phyloP scores from a whole-genome alignment of 768 basidiomycete genomes.

The Pleurotus ostreatus region DNA sequence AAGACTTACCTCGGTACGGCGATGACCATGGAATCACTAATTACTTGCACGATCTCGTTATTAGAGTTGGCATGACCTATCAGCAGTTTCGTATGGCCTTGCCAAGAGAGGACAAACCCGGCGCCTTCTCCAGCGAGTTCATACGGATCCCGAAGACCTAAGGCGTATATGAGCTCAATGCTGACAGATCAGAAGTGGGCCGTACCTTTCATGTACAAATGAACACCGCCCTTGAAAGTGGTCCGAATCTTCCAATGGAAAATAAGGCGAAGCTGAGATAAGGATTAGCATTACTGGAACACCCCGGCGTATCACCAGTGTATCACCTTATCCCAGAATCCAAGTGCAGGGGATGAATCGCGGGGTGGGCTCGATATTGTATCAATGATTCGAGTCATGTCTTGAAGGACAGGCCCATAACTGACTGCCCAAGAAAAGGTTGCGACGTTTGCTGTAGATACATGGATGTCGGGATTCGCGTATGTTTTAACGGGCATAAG shows the following conservation, averaged over 20 bases:
- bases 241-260: slow-evolving; percentile 79
- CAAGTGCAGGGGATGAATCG: slow-evolving; percentile 79
- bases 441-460: slow-evolving; percentile 62
- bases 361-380: slow-evolving; percentile 71
- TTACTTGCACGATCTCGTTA: slow-evolving; percentile 77
- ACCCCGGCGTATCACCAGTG: not conserved
- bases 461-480: slow-evolving; percentile 65
- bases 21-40: slow-evolving; percentile 75
- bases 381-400: slow-evolving; percentile 80
- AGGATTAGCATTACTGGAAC: not conserved
- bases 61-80: slow-evolving; percentile 71
- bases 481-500: slow-evolving; percentile 96
- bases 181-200: not conserved
- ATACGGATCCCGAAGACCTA: slow-evolving; percentile 84
- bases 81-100: slow-evolving; percentile 65
- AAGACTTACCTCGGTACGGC: slow-evolving; percentile 71
- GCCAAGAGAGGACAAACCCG: slow-evolving; percentile 85
- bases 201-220: slow-evolving; percentile 83
- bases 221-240: slow-evolving; percentile 67
- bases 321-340: slow-evolving; percentile 92
- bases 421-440: slow-evolving; percentile 88
- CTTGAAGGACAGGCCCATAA: slow-evolving; percentile 81
- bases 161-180: slow-evolving; percentile 4
- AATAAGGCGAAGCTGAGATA: slow-evolving; percentile 59
- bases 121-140: slow-evolving; percentile 65